Percentiles rank a stretch among this genome's conserved stretches.
Evolutionary conservation across 768 basidiomycete genomes (phyloP).

Genomic region (Suillus lakei): DNA sequence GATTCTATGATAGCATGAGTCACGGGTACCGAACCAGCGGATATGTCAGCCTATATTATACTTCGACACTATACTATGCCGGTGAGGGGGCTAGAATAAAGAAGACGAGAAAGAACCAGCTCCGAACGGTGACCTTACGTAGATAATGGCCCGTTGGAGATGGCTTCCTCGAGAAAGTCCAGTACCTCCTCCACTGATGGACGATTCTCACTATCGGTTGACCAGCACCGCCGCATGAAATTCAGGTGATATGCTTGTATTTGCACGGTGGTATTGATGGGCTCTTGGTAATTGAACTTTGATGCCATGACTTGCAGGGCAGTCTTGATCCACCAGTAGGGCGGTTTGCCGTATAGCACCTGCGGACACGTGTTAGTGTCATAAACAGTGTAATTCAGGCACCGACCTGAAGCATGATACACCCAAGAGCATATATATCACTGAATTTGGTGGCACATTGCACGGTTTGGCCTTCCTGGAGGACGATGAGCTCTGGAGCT

Average conservation of each 20-base stretch:
- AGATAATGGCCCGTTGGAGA: background rate
- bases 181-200: constrained; percentile 8
- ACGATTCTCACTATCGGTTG: constrained; percentile 14
- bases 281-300: constrained; percentile 20
- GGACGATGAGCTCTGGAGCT: constrained; percentile 40
- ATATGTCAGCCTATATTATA: background rate
- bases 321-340: constrained; percentile 27
- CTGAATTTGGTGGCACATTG: constrained; percentile 23
- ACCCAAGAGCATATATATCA: constrained; percentile 52
- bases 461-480: constrained; percentile 4
- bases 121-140: background rate
- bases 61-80: background rate
- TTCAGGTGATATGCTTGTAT: constrained; percentile 46
- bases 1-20: background rate
- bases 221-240: constrained; percentile 48
- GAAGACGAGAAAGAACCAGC: background rate
- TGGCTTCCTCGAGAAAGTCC: constrained; percentile 4
- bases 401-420: constrained; percentile 33
- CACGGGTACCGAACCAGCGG: background rate
- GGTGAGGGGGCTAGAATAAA: background rate
- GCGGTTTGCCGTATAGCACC: constrained; percentile 28
- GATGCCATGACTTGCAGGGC: constrained; percentile 29
- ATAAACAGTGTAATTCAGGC: constrained; percentile 28
- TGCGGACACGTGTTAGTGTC: constrained; percentile 2
- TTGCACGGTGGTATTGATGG: constrained; percentile 18